Evolutionary conservation across 345 rosid species (phyloP), one percentile per base, ranked within the genome.

Genomic region (Camelina laxa): DNA sequence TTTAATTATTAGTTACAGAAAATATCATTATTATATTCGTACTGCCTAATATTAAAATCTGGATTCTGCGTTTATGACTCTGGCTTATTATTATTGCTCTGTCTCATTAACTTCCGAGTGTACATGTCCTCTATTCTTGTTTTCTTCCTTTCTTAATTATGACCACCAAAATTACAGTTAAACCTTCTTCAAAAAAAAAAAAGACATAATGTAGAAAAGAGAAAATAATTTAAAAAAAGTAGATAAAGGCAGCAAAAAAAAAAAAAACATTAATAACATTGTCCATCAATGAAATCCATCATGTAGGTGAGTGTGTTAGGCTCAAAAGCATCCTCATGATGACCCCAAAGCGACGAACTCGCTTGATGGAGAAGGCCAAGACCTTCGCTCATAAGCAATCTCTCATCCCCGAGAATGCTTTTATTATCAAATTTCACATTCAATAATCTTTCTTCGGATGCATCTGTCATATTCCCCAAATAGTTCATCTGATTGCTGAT

Each of bases 301-400:
- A 80, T 74, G 24, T 21, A 51, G 51, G 51, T 48, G 38, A 75
- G 58, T 31, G 62, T 39, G 31, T 67, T 76, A 10, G 78, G 47
- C 64, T 80, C 80, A 21, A 76, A 55, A 16, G 72, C 79, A 69
- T 64, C 64, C 50, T 65, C 80, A 58, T 70, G 72, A 49, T 63
- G 56, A 80, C 71, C n/a, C 81, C 85, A 81, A 55, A 73, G 69
- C 48, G 82, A 60, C 39, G 84, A 56, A 68, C 33, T 75, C 49
- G 54, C 63, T 53, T 65, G 58, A 51, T 65, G 17, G 4, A 44
- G 22, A 70, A 49, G 64, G 45, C 35, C 39, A 61, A 65, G 8
- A 30, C 58, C 49, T 53, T 71, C 64, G 53, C 59, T 58, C 47
- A 36, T 22, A 67, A 53, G n/a, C n/a, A 54, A 24, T 42, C 17